Conservation (phyloP, 1,284 basidiomycete species). For the Omphalotus olearius region DNA sequence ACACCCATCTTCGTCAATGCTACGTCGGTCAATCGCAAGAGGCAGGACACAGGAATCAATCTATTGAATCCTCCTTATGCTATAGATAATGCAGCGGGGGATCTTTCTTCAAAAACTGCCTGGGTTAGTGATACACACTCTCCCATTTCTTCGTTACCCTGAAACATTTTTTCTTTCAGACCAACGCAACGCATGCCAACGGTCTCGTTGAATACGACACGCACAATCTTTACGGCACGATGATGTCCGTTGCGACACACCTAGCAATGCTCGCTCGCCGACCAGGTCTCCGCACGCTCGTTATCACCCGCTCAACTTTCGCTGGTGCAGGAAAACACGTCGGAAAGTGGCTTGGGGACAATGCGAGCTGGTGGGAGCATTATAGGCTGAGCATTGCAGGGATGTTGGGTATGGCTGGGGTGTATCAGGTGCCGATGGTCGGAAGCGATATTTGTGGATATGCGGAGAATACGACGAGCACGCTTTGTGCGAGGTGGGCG, state of each 20-base stretch:
- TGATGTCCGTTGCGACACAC: slow-evolving; percentile 65
- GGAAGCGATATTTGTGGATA: slow-evolving; percentile 68
- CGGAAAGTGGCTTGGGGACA: slow-evolving; percentile 73
- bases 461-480: slow-evolving; percentile 56
- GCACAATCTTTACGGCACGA: slow-evolving; percentile 68
- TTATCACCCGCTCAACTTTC: slow-evolving; percentile 73
- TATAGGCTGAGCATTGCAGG: slow-evolving; percentile 59
- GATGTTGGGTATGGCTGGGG: slow-evolving; percentile 55
- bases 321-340: slow-evolving; percentile 60
- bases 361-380: slow-evolving; percentile 51
- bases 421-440: slow-evolving; percentile 68
- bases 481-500: slow-evolving; percentile 64
- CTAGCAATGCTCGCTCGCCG: slow-evolving; percentile 58
- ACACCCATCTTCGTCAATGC: slow-evolving; percentile 45
- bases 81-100: slow-evolving; percentile 49
- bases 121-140: slow-evolving; percentile 32
- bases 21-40: slow-evolving; percentile 10
- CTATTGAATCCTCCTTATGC: slow-evolving; percentile 50
- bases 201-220: slow-evolving; percentile 61
- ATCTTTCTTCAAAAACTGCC: slow-evolving; percentile 50
- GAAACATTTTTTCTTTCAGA: slow-evolving; percentile 27
- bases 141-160: background rate
- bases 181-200: slow-evolving; percentile 55
- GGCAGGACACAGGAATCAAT: slow-evolving; percentile 31
- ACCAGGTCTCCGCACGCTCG: slow-evolving; percentile 55